Conservation (phyloP, 176 grass and related monocot species). For the Aegilops umbellulata region DNA sequence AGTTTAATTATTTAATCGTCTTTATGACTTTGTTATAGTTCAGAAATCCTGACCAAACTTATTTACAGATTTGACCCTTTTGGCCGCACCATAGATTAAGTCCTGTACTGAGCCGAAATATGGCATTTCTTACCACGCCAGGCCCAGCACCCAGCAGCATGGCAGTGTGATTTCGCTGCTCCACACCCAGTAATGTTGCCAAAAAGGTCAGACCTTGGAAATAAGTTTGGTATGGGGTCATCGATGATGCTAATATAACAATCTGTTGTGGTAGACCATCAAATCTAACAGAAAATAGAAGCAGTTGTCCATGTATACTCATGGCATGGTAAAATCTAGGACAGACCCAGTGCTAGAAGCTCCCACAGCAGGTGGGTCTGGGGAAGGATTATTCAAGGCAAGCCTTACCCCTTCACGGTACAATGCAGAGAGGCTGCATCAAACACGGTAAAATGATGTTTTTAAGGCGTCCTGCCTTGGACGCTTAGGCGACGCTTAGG, state of each 20-base stretch:
- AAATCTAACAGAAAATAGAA: slow-evolving; percentile 21
- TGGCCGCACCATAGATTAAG: background rate
- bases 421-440: too few species aligned
- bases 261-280: background rate
- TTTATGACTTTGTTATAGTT: background rate
- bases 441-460: background rate
- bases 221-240: background rate
- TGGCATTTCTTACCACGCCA: background rate
- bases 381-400: too few species aligned
- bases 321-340: background rate
- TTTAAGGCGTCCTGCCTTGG: too few species aligned
- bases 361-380: too few species aligned
- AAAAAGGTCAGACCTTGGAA: slow-evolving; percentile 5
- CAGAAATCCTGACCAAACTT: background rate
- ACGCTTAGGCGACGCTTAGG: too few species aligned
- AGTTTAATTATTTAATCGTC: background rate
- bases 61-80: background rate
- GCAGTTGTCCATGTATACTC: background rate
- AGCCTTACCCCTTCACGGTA: too few species aligned
- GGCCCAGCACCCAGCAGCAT: background rate
- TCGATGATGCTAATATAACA: background rate
- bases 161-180: background rate
- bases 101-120: background rate
- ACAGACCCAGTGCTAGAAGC: too few species aligned
- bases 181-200: background rate